These are phyloP conservation scores for Pythium plurisporium DNA, from an alignment of 352 stramenopile species.

Conservation along the genomic window DNA sequence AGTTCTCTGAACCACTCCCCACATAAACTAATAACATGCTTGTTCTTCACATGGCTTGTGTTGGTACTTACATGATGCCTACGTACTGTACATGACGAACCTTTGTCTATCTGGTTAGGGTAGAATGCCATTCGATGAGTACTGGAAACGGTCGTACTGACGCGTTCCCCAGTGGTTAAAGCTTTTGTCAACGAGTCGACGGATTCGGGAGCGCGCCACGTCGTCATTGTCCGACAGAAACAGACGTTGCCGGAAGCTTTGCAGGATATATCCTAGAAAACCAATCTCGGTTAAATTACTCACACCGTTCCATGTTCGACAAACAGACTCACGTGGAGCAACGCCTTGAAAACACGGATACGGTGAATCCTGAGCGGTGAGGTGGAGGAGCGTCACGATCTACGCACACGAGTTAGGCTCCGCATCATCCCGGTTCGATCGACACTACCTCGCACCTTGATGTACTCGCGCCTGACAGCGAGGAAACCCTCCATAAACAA, in stretches of 20 bases:
- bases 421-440: neutral
- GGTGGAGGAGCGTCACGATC: slow-evolving; percentile 87
- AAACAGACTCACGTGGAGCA: slow-evolving; percentile 14
- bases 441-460: slow-evolving; percentile 40
- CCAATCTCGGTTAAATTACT: too few species aligned
- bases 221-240: slow-evolving; percentile 38
- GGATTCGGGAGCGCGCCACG: slow-evolving; percentile 16
- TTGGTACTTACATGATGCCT: too few species aligned
- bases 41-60: too few species aligned
- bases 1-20: neutral
- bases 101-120: slow-evolving; percentile 1
- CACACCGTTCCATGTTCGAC: neutral
- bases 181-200: slow-evolving; percentile 47
- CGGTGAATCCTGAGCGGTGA: slow-evolving; percentile 81
- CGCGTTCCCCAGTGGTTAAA: slow-evolving; percentile 66
- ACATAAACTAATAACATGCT: neutral
- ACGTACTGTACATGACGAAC: too few species aligned
- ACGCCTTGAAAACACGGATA: slow-evolving; percentile 84
- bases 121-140: slow-evolving; percentile 60
- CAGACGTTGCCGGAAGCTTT: slow-evolving; percentile 26
- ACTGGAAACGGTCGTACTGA: slow-evolving; percentile 74
- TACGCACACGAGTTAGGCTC: neutral
- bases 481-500: slow-evolving; percentile 91
- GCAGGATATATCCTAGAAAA: slow-evolving; percentile 21
- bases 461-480: slow-evolving; percentile 74